phyloP scores from a whole-genome alignment of 176 grass and related monocot species.

The Pontederia crassipes region DNA sequence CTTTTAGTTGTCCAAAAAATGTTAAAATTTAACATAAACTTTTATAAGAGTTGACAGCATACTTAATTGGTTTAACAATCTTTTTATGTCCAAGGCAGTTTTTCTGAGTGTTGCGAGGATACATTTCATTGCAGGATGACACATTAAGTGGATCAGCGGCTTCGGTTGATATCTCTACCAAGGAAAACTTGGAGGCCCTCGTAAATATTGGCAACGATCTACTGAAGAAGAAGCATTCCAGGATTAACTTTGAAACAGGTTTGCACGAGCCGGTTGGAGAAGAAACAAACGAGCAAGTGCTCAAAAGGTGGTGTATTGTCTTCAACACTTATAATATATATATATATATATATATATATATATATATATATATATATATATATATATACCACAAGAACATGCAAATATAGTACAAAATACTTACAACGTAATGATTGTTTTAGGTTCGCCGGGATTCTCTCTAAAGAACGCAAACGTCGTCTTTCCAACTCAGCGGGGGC shows the following conservation, averaged over 20 bases:
- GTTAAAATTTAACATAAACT: too few species aligned
- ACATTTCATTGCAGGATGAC: background rate
- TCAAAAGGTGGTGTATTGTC: background rate
- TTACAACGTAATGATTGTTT: too few species aligned
- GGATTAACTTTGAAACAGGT: background rate
- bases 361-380: too few species aligned
- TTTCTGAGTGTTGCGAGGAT: too few species aligned
- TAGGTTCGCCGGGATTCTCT: too few species aligned
- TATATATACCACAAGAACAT: too few species aligned
- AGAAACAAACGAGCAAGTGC: background rate
- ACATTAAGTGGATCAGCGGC: background rate
- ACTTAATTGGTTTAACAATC: background rate
- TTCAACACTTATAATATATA: too few species aligned
- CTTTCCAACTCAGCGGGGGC: too few species aligned
- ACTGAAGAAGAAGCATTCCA: background rate
- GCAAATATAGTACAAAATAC: too few species aligned
- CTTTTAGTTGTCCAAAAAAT: too few species aligned
- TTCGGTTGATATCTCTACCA: background rate
- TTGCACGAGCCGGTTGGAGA: background rate
- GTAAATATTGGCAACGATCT: background rate
- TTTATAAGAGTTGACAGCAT: background rate
- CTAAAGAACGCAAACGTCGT: too few species aligned
- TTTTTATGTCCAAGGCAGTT: background rate
- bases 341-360: too few species aligned
- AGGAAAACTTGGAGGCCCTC: background rate